Conservation (phyloP, 768 basidiomycete genomes). For the Mycena metata region DNA sequence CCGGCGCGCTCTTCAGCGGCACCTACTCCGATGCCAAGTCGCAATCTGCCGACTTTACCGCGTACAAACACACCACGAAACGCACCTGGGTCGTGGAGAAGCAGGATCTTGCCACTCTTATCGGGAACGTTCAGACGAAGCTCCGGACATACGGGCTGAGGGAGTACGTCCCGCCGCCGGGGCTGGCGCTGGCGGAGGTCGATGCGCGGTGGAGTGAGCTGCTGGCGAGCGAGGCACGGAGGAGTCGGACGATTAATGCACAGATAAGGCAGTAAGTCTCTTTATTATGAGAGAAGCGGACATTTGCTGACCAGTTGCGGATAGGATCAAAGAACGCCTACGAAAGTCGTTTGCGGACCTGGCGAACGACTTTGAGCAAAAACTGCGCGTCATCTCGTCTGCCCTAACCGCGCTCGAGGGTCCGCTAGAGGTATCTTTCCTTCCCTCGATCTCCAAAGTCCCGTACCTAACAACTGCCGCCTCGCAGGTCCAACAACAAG, state of each 20-base stretch:
- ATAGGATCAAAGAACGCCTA: constrained; percentile 85
- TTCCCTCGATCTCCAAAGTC: constrained; percentile 36
- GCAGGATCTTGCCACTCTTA: constrained; percentile 88
- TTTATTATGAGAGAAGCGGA: background rate
- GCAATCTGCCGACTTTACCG: constrained; percentile 77
- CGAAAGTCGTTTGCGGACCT: constrained; percentile 83
- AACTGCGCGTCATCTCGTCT: constrained; percentile 73
- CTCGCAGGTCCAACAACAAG: constrained; percentile 78
- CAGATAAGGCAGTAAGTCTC: constrained; percentile 84
- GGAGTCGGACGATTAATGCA: constrained; percentile 89
- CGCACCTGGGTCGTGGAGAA: constrained; percentile 91
- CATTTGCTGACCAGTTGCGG: constrained; percentile 18
- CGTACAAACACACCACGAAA: constrained; percentile 89
- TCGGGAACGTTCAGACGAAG: constrained; percentile 95
- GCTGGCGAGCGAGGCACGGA: constrained; percentile 77
- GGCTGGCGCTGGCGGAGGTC: constrained; percentile 78
- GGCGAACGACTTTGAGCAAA: constrained; percentile 82
- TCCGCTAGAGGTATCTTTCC: constrained; percentile 71
- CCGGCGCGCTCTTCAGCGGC: constrained; percentile 71
- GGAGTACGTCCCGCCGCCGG: constrained; percentile 84
- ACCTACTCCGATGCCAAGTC: constrained; percentile 87
- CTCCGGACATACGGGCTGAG: constrained; percentile 89
- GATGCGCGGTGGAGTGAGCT: constrained; percentile 84
- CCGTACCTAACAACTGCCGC: background rate
- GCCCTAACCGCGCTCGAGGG: constrained; percentile 84